Evolutionary conservation across 2,329 filamentous ascomycete species (phyloP).

Genomic region (Pestalotiopsis fici): DNA sequence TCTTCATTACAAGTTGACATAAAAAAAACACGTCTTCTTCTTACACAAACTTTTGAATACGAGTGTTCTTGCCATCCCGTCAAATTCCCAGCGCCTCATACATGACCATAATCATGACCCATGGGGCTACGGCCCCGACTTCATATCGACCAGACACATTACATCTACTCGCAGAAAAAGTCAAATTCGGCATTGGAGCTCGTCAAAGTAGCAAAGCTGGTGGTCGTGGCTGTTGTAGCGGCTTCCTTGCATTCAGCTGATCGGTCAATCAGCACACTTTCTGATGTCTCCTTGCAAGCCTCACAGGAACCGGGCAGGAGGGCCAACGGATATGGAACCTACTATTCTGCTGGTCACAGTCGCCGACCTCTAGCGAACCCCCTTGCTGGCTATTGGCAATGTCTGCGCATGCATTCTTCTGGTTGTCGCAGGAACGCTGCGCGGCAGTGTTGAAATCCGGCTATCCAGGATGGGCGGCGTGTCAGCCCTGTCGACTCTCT

Average conservation of each 20-base stretch:
- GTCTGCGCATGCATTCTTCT: constrained; percentile 48
- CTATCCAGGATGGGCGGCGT: constrained; percentile 23
- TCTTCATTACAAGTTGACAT: background rate
- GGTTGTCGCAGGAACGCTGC: constrained; percentile 47
- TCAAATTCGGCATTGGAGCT: constrained; percentile 45
- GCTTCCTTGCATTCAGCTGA: constrained; percentile 41
- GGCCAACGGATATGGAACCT: constrained; percentile 19
- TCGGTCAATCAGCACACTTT: background rate
- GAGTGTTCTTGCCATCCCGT: background rate
- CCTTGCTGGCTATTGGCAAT: constrained; percentile 36
- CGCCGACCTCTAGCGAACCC: constrained; percentile 36
- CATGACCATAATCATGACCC: background rate
- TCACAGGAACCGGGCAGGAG: background rate
- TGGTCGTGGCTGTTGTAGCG: constrained; percentile 28
- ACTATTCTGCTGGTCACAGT: constrained; percentile 49
- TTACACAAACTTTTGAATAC: background rate
- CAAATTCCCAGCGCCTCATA: background rate
- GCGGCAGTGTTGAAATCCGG: constrained; percentile 42
- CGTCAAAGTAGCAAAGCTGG: constrained; percentile 32
- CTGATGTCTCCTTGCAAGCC: background rate
- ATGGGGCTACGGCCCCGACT: background rate
- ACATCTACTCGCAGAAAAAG: constrained; percentile 41
- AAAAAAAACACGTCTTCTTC: too few relatives aligned
- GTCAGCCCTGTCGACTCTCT: background rate
- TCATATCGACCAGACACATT: background rate